These are phyloP conservation scores for Raffaelea arxii DNA, from an alignment of 2,329 filamentous ascomycete genomes.

Conservation along the genomic window DNA sequence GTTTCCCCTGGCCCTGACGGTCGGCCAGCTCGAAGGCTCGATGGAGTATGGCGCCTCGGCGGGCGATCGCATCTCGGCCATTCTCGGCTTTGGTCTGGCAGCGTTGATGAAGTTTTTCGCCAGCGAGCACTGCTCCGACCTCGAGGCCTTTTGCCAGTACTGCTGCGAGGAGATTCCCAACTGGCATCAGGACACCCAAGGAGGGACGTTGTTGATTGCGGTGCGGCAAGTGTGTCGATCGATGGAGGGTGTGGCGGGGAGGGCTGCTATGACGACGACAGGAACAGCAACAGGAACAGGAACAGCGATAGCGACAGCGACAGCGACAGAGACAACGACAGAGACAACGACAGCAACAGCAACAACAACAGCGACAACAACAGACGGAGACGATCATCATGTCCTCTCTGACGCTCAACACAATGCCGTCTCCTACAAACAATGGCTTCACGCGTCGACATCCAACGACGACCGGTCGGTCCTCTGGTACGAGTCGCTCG, in stretches of 20 bases:
- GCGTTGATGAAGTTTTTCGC: conserved; percentile 60
- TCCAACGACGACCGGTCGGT: conserved; percentile 54
- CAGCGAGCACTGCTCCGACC: conserved; percentile 57
- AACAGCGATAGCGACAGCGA: too few species aligned
- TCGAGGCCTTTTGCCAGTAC: conserved; percentile 62
- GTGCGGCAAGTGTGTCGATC: conserved; percentile 58
- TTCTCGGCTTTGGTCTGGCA: conserved; percentile 60
- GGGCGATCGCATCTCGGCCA: conserved; percentile 62
- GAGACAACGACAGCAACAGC: too few species aligned
- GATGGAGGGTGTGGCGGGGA: conserved; percentile 68
- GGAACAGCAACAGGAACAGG: too few species aligned
- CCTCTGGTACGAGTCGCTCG: conserved; percentile 58
- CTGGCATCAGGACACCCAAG: conserved; percentile 62
- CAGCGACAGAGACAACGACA: too few species aligned
- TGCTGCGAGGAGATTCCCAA: conserved; percentile 64
- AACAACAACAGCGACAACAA: too few species aligned
- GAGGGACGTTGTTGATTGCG: conserved; percentile 58
- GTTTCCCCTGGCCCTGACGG: conserved; percentile 46
- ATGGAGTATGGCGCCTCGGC: conserved; percentile 56
- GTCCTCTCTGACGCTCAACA: conserved; percentile 64
- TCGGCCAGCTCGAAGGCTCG: conserved; percentile 53
- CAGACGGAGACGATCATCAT: conserved; percentile 33
- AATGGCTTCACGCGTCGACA: conserved; percentile 42
- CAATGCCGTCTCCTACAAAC: conserved; percentile 46
- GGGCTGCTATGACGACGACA: too few species aligned